Evolutionary conservation across 495 filamentous ascomycete species (phyloP).

Genomic region (Penicillium odoratum): DNA sequence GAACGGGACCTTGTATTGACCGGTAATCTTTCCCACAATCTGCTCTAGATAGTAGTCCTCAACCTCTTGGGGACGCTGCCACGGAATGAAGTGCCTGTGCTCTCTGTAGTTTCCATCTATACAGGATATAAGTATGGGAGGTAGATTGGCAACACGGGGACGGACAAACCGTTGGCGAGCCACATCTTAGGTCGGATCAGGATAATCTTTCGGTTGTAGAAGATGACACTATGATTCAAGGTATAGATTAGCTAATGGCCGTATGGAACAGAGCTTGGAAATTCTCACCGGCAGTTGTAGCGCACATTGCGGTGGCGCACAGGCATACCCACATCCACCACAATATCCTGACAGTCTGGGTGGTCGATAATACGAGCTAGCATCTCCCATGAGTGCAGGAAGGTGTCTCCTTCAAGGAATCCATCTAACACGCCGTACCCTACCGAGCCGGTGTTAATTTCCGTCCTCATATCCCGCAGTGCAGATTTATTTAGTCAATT

Average conservation of each 20-base stretch:
- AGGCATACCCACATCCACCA: slow-evolving; percentile 76
- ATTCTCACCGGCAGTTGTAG: slow-evolving; percentile 66
- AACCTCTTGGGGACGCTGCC: slow-evolving; percentile 56
- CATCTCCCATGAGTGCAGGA: slow-evolving; percentile 73
- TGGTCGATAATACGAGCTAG: slow-evolving; percentile 57
- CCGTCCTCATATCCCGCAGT: slow-evolving; percentile 37
- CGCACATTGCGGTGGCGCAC: slow-evolving; percentile 62
- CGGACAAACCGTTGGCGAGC: slow-evolving; percentile 66
- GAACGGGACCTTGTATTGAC: slow-evolving; percentile 63
- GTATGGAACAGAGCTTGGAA: not conserved
- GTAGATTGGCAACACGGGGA: not conserved
- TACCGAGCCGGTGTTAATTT: slow-evolving; percentile 3
- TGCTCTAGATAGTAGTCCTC: slow-evolving; percentile 76
- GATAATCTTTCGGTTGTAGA: slow-evolving; percentile 65
- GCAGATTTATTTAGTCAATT: slow-evolving; percentile 6
- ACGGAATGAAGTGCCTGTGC: slow-evolving; percentile 64
- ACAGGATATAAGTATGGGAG: slow-evolving; percentile 3
- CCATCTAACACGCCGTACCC: slow-evolving; percentile 61
- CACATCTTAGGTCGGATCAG: slow-evolving; percentile 82
- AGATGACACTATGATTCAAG: slow-evolving; percentile 47
- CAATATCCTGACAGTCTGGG: slow-evolving; percentile 67
- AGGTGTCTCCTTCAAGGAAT: slow-evolving; percentile 45
- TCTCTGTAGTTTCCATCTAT: slow-evolving; percentile 45
- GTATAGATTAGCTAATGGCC: slow-evolving; percentile 60
- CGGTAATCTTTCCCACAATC: slow-evolving; percentile 60